Conservation (phyloP, 148 eudicot species). For the Persicaria tinctoria region DNA sequence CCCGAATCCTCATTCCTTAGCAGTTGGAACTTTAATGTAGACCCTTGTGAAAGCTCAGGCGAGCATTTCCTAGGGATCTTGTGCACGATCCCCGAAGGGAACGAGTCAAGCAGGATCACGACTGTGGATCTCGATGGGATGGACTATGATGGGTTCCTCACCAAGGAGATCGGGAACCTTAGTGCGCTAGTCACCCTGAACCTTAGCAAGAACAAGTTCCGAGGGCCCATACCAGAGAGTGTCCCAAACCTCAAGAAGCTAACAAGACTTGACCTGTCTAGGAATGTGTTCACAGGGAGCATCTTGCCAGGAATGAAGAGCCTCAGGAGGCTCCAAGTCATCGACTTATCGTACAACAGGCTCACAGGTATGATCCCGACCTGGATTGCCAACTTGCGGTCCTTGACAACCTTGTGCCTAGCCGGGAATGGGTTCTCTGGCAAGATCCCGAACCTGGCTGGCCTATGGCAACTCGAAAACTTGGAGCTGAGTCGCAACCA, state of each 20-base stretch:
- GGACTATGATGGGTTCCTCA: slow-evolving; percentile 57
- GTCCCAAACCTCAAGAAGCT: slow-evolving; percentile 39
- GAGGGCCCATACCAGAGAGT: slow-evolving; percentile 51
- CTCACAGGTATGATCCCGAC: slow-evolving; percentile 49
- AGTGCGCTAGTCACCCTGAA: slow-evolving; percentile 44
- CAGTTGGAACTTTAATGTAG: slow-evolving; percentile 51
- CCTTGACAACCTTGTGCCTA: slow-evolving; percentile 29
- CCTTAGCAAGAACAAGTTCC: slow-evolving; percentile 51
- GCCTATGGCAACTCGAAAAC: slow-evolving; percentile 53
- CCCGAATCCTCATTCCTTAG: slow-evolving; percentile 35
- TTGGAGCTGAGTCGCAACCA: slow-evolving; percentile 53
- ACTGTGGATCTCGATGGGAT: slow-evolving; percentile 46
- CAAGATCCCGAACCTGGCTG: slow-evolving; percentile 39
- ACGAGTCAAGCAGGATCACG: slow-evolving; percentile 37
- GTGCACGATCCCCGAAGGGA: slow-evolving; percentile 38
- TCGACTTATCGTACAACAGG: slow-evolving; percentile 47
- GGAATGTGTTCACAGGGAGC: slow-evolving; percentile 47
- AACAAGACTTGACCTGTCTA: slow-evolving; percentile 32
- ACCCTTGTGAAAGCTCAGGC: slow-evolving; percentile 59
- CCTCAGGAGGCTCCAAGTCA: slow-evolving; percentile 33
- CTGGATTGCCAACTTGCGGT: slow-evolving; percentile 29
- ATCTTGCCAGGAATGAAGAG: slow-evolving; percentile 29
- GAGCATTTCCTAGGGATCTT: slow-evolving; percentile 56
- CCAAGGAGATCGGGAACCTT: slow-evolving; percentile 52
- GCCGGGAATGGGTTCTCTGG: slow-evolving; percentile 50